Evolutionary conservation across 495 filamentous ascomycete genomes (phyloP).

Genomic region (Hypoxylon subgilvum): DNA sequence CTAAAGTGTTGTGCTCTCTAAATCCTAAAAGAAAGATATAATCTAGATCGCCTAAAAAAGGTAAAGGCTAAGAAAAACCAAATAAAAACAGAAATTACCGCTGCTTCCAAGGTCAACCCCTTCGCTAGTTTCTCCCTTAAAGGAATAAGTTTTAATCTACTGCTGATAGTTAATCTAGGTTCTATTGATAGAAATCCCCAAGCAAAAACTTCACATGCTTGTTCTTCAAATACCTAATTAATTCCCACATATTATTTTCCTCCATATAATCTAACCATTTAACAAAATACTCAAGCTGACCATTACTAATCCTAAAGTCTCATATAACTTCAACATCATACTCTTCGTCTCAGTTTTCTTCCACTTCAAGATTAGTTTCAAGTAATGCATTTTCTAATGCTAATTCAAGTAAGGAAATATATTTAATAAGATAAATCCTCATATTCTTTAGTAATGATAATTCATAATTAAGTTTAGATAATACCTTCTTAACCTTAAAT

Average conservation of each 20-base stretch:
- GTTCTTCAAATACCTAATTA: not conserved
- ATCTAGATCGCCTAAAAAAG: too few species aligned
- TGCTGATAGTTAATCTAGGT: too few species aligned
- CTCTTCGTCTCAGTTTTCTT: constrained; percentile 21
- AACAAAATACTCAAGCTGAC: not conserved
- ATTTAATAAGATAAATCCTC: constrained; percentile 5
- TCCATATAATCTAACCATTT: not conserved
- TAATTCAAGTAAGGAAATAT: constrained; percentile 19
- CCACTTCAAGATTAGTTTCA: constrained; percentile 9
- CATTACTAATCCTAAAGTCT: not conserved
- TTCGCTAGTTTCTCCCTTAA: too few species aligned
- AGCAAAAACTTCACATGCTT: not conserved
- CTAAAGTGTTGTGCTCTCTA: too few species aligned
- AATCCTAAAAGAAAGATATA: too few species aligned
- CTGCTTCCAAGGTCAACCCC: too few species aligned
- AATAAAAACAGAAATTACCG: too few species aligned
- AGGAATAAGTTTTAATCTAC: too few species aligned
- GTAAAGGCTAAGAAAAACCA: too few species aligned
- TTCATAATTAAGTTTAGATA: constrained; percentile 16
- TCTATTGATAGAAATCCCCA: too few species aligned
- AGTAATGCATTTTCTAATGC: not conserved
- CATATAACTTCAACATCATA: not conserved
- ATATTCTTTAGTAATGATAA: constrained; percentile 13
- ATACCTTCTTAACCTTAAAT: constrained; percentile 27
- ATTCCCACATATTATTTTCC: constrained; percentile 1